Percentiles rank a stretch among this genome's conserved stretches.
Evolutionary conservation across 1,284 basidiomycete genomes (phyloP).

Genomic region (Apiotrichum sp.): DNA sequence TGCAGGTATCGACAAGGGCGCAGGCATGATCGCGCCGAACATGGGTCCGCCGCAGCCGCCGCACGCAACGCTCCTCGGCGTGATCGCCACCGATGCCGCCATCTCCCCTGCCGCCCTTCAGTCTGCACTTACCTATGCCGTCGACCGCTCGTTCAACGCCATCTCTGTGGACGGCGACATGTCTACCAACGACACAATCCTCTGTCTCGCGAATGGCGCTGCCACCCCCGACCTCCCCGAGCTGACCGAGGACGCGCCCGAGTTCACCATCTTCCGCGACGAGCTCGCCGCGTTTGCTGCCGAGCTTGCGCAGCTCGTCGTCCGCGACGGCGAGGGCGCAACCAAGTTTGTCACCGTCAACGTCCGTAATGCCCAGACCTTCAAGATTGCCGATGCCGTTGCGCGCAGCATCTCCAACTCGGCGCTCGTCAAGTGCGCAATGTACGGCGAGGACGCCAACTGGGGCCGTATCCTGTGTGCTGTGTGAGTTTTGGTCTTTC

Average conservation of each 20-base stretch:
- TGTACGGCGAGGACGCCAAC: slow-evolving; percentile 80
- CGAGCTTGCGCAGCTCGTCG: slow-evolving; percentile 88
- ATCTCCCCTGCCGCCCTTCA: slow-evolving; percentile 37
- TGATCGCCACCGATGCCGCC: not conserved
- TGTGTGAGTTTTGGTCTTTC: too few relatives aligned
- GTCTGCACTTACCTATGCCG: slow-evolving; percentile 80
- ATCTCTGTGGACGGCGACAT: slow-evolving; percentile 98
- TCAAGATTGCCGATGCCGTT: slow-evolving; percentile 79
- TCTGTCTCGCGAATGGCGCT: slow-evolving; percentile 87
- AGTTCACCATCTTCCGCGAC: slow-evolving; percentile 67
- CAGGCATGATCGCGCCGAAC: slow-evolving; percentile 96
- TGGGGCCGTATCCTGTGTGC: slow-evolving; percentile 96
- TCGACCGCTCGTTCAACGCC: slow-evolving; percentile 90
- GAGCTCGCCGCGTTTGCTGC: slow-evolving; percentile 78
- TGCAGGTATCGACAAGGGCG: slow-evolving; percentile 97
- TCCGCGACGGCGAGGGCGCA: slow-evolving; percentile 93
- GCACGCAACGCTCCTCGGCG: slow-evolving; percentile 63
- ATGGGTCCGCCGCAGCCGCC: slow-evolving; percentile 74
- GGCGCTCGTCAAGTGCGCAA: slow-evolving; percentile 87
- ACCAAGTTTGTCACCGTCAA: slow-evolving; percentile 94
- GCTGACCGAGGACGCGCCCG: slow-evolving; percentile 62
- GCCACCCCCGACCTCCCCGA: slow-evolving; percentile 52
- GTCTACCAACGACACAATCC: slow-evolving; percentile 95
- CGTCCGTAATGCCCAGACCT: slow-evolving; percentile 77
- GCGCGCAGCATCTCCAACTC: slow-evolving; percentile 91